Percentiles rank a stretch among this genome's conserved stretches.
These are phyloP conservation scores for Cymbopogon flexuosus DNA, from an alignment of 202 grass and related monocot species.

Conservation along the genomic window DNA sequence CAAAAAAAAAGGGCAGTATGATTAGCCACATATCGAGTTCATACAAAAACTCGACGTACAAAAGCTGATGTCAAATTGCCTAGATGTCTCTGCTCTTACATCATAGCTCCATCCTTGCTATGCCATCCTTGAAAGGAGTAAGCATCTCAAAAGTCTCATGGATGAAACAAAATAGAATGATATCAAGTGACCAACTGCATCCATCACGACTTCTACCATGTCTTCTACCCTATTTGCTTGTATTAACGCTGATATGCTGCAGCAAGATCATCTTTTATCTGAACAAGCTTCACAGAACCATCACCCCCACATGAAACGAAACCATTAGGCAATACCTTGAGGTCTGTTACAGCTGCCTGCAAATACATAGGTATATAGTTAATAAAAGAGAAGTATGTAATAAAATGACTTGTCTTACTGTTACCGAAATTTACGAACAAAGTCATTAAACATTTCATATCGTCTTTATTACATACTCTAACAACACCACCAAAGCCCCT, in stretches of 20 bases:
- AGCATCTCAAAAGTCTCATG: constrained; percentile 1
- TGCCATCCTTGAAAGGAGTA: neutral
- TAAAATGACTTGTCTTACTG: neutral
- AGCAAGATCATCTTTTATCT: constrained; percentile 55
- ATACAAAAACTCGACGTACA: neutral
- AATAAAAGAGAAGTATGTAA: constrained; percentile 11
- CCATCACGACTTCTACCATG: constrained; percentile 5
- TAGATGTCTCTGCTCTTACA: constrained; percentile 2
- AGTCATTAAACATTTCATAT: constrained; percentile 19
- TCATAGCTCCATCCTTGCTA: constrained; percentile 5
- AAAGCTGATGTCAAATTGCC: neutral
- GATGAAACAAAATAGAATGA: neutral
- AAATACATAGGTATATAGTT: constrained; percentile 26
- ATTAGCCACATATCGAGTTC: constrained; percentile 13
- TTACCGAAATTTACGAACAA: constrained; percentile 16
- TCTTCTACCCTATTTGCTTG: constrained; percentile 28
- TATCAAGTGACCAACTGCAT: constrained; percentile 17
- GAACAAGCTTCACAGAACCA: constrained; percentile 82
- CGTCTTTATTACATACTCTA: constrained; percentile 50
- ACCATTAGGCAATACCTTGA: constrained; percentile 70
- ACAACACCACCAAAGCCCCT: constrained; percentile 80
- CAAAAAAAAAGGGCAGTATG: neutral
- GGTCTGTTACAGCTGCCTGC: constrained; percentile 86
- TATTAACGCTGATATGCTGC: constrained; percentile 24
- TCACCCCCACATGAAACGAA: constrained; percentile 89